phyloP scores from a whole-genome alignment of 2,329 filamentous ascomycete genomes.

The Dothistroma pini region DNA sequence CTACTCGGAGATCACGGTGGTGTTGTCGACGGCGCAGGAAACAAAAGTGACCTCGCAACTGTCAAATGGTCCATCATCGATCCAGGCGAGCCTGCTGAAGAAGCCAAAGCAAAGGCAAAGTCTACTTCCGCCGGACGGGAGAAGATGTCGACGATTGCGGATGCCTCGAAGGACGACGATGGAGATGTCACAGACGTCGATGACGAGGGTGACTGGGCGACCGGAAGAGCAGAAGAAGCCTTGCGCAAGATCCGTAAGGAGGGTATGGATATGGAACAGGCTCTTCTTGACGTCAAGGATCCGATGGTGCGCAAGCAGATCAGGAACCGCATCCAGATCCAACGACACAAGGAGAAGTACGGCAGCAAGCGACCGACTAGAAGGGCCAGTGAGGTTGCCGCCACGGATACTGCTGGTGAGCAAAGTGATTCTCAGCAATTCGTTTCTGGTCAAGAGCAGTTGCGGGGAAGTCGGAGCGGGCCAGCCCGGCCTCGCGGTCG shows the following conservation, averaged over 20 bases:
- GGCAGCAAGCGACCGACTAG: background rate
- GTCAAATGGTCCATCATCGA: constrained; percentile 62
- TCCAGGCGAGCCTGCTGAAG: constrained; percentile 46
- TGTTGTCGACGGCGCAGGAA: constrained; percentile 37
- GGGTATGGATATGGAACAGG: background rate
- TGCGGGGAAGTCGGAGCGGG: constrained; percentile 7
- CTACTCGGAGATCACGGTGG: constrained; percentile 37
- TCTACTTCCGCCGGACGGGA: constrained; percentile 5
- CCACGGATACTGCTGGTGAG: background rate
- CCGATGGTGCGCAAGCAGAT: constrained; percentile 5
- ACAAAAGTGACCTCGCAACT: constrained; percentile 51
- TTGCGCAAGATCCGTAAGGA: constrained; percentile 5
- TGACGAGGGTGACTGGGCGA: constrained; percentile 13
- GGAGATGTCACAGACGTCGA: constrained; percentile 28
- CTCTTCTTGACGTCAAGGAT: background rate
- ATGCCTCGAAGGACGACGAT: constrained; percentile 15
- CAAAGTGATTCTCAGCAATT: background rate
- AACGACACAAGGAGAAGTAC: background rate
- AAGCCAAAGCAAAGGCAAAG: constrained; percentile 17
- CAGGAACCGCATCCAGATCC: constrained; percentile 1
- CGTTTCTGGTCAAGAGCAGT: constrained; percentile 6
- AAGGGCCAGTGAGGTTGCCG: background rate
- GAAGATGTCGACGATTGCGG: constrained; percentile 4
- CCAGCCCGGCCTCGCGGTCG: constrained; percentile 5
- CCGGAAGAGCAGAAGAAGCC: constrained; percentile 2